phyloP scores from a whole-genome alignment of 306 rosid genomes.

The Vigna reflexopilosa region DNA sequence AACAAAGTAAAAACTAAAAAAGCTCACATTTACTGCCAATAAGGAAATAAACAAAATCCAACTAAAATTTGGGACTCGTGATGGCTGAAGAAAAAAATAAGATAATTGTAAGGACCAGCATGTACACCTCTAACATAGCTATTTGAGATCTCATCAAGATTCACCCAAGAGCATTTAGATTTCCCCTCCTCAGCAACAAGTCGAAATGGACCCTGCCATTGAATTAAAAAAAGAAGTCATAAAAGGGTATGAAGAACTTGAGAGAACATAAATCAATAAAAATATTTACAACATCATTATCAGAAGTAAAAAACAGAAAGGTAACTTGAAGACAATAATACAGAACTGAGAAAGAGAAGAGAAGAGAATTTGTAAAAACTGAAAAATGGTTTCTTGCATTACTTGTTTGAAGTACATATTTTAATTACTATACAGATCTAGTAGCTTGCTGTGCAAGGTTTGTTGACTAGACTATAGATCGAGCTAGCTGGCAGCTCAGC shows the following conservation, averaged over 20 bases:
- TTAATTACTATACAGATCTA: not conserved
- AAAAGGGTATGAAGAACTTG: conserved; percentile 32
- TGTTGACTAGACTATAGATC: not conserved
- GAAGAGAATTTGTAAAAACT: not conserved
- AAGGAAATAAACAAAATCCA: conserved; percentile 23
- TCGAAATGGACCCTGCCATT: conserved; percentile 86
- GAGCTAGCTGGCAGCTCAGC: not conserved
- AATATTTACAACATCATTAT: conserved; percentile 11
- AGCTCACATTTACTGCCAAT: conserved; percentile 1
- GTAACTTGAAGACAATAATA: too few species aligned
- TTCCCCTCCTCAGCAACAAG: conserved; percentile 99
- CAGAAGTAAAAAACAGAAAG: conserved; percentile 12
- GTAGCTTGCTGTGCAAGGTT: not conserved
- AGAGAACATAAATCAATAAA: not conserved
- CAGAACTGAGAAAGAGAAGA: not conserved
- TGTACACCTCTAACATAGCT: conserved; percentile 80
- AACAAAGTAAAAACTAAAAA: not conserved
- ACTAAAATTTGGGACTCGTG: conserved; percentile 29
- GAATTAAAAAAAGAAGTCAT: not conserved
- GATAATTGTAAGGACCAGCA: conserved; percentile 34
- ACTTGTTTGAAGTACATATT: not conserved
- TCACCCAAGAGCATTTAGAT: conserved; percentile 97
- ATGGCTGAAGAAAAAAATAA: conserved; percentile 14
- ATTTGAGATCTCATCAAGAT: conserved; percentile 93
- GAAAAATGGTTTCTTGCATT: not conserved